phyloP scores from a whole-genome alignment of 2,329 filamentous ascomycete species.

The Dactylellina drechsleri region DNA sequence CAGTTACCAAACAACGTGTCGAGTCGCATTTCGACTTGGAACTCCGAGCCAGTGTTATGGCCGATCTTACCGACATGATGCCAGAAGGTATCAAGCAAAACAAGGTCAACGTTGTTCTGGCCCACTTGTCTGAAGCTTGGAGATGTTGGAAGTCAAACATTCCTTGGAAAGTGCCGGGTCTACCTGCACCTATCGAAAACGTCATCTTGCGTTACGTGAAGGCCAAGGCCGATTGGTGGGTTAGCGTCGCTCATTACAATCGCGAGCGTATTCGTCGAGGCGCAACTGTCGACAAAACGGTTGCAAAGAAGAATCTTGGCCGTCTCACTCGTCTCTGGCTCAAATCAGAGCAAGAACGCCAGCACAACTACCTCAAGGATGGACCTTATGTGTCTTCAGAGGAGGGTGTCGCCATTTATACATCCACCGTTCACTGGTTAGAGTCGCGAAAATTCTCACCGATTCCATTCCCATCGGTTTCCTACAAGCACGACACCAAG shows the following conservation, averaged over 20 bases:
- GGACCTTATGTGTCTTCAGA: slow-evolving; percentile 98
- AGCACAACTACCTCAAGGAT: slow-evolving; percentile 99
- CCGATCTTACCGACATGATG: slow-evolving; percentile 99
- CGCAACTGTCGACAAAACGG: slow-evolving; percentile 98
- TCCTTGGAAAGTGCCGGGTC: slow-evolving; percentile 96
- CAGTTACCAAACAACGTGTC: slow-evolving; percentile 97
- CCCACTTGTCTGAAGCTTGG: slow-evolving; percentile 98
- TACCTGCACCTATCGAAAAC: slow-evolving; percentile 97
- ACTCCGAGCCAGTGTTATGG: slow-evolving; percentile 97
- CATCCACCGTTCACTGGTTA: slow-evolving; percentile 97
- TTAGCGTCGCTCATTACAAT: slow-evolving; percentile 98
- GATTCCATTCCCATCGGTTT: slow-evolving; percentile 97
- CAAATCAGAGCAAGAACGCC: slow-evolving; percentile 96
- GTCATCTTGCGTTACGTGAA: slow-evolving; percentile 99
- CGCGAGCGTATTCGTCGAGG: slow-evolving; percentile 95
- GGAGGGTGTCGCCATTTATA: slow-evolving; percentile 98
- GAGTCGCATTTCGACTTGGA: slow-evolving; percentile 99
- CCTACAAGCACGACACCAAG: slow-evolving; percentile 99
- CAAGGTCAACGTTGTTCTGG: slow-evolving; percentile 97
- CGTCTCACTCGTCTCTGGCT: slow-evolving; percentile 94
- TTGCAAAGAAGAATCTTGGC: slow-evolving; percentile 98
- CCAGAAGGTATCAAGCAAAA: slow-evolving; percentile 99
- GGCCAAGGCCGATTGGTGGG: slow-evolving; percentile 99
- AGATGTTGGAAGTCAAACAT: slow-evolving; percentile 99
- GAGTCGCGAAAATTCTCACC: slow-evolving; percentile 98